Base-by-base conservation (phyloP, 495 filamentous ascomycete species). In the Glonium stellatum region DNA sequence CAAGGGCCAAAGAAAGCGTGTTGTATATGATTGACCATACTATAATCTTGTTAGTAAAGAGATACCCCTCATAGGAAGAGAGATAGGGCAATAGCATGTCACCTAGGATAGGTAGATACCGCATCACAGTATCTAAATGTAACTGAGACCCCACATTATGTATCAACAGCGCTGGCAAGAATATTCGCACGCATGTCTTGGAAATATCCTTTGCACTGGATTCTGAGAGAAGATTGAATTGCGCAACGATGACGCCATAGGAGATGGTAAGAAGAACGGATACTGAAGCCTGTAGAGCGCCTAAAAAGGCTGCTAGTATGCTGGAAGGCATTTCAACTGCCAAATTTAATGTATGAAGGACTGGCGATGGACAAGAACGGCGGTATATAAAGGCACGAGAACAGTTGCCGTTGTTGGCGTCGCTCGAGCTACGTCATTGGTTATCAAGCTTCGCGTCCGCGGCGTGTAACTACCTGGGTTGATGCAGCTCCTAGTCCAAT, bases 131-230 rank as follows among this genome's bases (percentile, higher is more conserved):
- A 5, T 74, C 79, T 5, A 78, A 37, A 52, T 85, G 73, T n/a
- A 92, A 71, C 59, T 91, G 73, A 5, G 76, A 76, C 5, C 88
- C 87, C 21, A 92, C 74, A 58, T 87, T 84, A 22, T 79, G 79
- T 60, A 90, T 74, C n/a, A 91, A 73, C 31, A 91, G 70, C 0
- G 83, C 83, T 0, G 87, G 88, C 5, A 91, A 74, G 55, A 90
- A 87, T 58, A 90, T n/a, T n/a, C n/a, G 81, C 9, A 89, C 84
- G 61, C 84, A 87, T 22, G 85, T 68, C 6, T 78, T 78, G 37
- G 85, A 86, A 41, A 91, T 78, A 44, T 87, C 75, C 66, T 84
- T 83, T 41, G 86, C 79, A 19, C 77, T 76, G 0, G 63, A 41
- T 31, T 75, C 72, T 47, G 81, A 75, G 15, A 91, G 76, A 2